A percentile compares a stretch with the other conserved stretches of the same genome.
Conservation (phyloP, 2,329 filamentous ascomycete genomes). For the Diatrype stigma region DNA sequence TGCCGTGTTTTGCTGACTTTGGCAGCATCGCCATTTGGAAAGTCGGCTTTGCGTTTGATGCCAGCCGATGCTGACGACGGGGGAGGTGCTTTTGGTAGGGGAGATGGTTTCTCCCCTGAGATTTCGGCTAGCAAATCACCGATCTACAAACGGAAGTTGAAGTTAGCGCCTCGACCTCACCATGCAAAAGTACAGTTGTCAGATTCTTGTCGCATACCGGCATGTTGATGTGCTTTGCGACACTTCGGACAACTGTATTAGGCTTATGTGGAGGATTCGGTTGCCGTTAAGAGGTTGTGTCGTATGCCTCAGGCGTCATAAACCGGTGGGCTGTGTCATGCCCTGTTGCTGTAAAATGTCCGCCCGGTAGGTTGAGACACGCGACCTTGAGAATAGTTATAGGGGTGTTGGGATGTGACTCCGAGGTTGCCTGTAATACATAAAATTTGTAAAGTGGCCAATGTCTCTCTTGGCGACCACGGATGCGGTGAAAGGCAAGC, state of each 20-base stretch:
- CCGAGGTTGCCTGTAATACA: background rate
- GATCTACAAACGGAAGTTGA: conserved; percentile 36
- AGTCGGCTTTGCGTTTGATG: conserved; percentile 56
- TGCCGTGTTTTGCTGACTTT: conserved; percentile 25
- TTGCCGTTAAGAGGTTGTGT: conserved; percentile 22
- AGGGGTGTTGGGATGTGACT: background rate
- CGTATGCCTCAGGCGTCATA: conserved; percentile 25
- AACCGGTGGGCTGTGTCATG: conserved; percentile 19
- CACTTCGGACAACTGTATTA: conserved; percentile 9
- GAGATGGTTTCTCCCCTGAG: conserved; percentile 46
- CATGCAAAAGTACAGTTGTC: background rate
- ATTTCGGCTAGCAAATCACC: conserved; percentile 59
- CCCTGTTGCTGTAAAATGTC: conserved; percentile 13
- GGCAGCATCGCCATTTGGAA: conserved; percentile 27
- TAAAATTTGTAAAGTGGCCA: background rate
- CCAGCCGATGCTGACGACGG: conserved; percentile 18
- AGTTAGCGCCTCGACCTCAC: conserved; percentile 13
- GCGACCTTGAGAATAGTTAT: background rate
- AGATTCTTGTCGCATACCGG: conserved; percentile 28
- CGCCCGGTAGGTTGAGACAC: background rate
- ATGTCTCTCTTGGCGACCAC: background rate
- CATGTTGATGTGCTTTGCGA: conserved; percentile 26
- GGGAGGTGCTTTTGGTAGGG: conserved; percentile 25
- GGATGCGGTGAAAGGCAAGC: background rate
- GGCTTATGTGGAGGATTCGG: conserved; percentile 7